phyloP scores from a whole-genome alignment of 768 basidiomycete genomes.

The Boletales sp. region DNA sequence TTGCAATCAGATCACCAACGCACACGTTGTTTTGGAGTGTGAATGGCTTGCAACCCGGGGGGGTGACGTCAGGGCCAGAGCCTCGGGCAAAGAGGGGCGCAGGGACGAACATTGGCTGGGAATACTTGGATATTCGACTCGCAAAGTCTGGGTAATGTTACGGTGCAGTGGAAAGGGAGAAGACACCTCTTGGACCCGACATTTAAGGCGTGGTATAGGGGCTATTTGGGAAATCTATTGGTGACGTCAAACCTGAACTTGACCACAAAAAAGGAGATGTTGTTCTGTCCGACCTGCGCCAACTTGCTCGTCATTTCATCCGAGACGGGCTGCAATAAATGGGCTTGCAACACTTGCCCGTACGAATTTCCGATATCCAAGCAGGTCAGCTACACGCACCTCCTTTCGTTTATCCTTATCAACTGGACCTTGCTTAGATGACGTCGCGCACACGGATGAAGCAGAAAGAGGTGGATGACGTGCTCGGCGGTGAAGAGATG shows the following conservation, averaged over 20 bases:
- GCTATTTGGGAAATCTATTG: background rate
- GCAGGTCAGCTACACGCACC: constrained; percentile 10
- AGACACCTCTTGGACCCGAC: background rate
- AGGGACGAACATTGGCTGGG: constrained; percentile 4
- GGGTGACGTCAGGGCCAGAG: background rate
- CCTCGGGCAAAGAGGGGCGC: background rate
- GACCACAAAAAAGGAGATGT: too few species aligned
- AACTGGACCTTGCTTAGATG: constrained; percentile 52
- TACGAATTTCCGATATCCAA: constrained; percentile 67
- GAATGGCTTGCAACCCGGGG: constrained; percentile 11
- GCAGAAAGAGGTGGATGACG: constrained; percentile 93
- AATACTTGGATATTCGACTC: background rate
- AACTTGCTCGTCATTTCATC: constrained; percentile 80
- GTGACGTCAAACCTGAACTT: background rate
- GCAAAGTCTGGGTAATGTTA: background rate
- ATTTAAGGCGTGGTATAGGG: background rate
- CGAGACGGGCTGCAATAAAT: constrained; percentile 83
- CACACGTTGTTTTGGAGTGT: constrained; percentile 12
- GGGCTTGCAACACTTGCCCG: constrained; percentile 90
- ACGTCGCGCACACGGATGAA: constrained; percentile 83
- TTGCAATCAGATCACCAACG: constrained; percentile 20
- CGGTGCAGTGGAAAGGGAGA: background rate
- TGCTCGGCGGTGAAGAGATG: constrained; percentile 88
- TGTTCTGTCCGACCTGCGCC: constrained; percentile 93
- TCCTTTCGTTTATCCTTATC: too few species aligned